phyloP scores from a whole-genome alignment of 1,139 yeast species.

The Geotrichum klebahnii region DNA sequence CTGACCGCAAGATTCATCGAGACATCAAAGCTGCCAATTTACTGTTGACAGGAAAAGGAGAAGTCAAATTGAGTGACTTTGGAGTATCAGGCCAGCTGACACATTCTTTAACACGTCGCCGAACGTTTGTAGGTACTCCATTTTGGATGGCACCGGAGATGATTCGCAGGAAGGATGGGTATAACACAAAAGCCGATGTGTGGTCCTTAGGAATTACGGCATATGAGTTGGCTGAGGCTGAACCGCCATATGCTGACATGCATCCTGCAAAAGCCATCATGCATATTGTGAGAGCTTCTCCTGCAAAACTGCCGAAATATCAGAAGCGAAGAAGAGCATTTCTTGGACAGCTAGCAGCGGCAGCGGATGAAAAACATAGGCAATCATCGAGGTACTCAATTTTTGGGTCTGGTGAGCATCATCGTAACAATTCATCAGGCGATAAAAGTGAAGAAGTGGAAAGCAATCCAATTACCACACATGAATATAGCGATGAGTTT shows the following conservation, averaged over 20 bases:
- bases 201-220: slow-evolving; percentile 91
- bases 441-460: background rate
- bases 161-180: slow-evolving; percentile 45
- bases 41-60: slow-evolving; percentile 60
- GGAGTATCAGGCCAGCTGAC: slow-evolving; percentile 91
- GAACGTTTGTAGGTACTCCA: slow-evolving; percentile 96
- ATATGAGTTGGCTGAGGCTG: slow-evolving; percentile 86
- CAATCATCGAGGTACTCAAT: slow-evolving; percentile 1
- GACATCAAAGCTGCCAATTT: slow-evolving; percentile 86
- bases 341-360: slow-evolving; percentile 3
- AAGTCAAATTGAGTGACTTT: slow-evolving; percentile 91
- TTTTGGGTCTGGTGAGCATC: slow-evolving; percentile 1
- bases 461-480: slow-evolving; percentile 22
- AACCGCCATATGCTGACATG: slow-evolving; percentile 56
- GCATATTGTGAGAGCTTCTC: slow-evolving; percentile 62
- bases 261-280: slow-evolving; percentile 75
- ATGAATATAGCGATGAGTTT: slow-evolving; percentile 47
- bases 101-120: slow-evolving; percentile 67
- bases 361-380: slow-evolving; percentile 2
- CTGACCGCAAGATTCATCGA: slow-evolving; percentile 76
- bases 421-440: background rate
- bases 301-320: slow-evolving; percentile 55
- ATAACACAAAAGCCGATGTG: slow-evolving; percentile 83
- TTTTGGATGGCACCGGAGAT: slow-evolving; percentile 99
- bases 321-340: slow-evolving; percentile 13